A percentile compares a stretch with the other conserved stretches of the same genome.
Evolutionary conservation across 805 yeast genomes (phyloP).

Genomic region (Starmera dryadoides): DNA sequence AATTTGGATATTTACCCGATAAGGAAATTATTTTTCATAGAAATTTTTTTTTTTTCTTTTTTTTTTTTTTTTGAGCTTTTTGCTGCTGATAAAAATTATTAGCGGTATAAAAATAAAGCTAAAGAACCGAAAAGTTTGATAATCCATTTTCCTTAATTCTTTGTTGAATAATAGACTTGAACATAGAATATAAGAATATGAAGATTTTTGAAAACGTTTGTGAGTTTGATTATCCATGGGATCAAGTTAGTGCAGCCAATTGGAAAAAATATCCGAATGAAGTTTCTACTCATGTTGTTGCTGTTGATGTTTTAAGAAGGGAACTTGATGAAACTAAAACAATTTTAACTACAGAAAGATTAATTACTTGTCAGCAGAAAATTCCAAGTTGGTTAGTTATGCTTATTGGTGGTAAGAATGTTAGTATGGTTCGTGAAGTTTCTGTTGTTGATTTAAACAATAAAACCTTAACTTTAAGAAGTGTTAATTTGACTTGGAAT

Average conservation of each 20-base stretch:
- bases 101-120: neutral
- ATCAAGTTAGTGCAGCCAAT: conserved; percentile 88
- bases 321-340: conserved; percentile 49
- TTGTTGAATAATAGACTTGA: neutral
- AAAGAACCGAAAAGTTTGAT: neutral
- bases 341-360: conserved; percentile 69
- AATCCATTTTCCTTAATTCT: neutral
- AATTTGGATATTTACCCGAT: neutral
- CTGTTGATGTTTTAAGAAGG: conserved; percentile 81
- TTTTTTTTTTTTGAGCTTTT: neutral
- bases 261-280: conserved; percentile 98
- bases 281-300: conserved; percentile 83
- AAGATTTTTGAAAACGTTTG: conserved; percentile 69
- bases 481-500: conserved; percentile 80
- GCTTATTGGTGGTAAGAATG: conserved; percentile 65
- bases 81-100: too few relatives aligned
- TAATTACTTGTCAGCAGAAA: conserved; percentile 82
- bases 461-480: conserved; percentile 66
- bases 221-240: conserved; percentile 82
- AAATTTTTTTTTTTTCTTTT: neutral
- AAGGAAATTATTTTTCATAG: neutral
- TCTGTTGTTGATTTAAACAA: conserved; percentile 69
- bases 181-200: conserved; percentile 46
- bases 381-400: conserved; percentile 77
- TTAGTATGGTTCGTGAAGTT: conserved; percentile 81